Evolutionary conservation across 2,329 filamentous ascomycete genomes (phyloP), one percentile per base, ranked within the genome.

Genomic region (Pseudomassariella vexata): DNA sequence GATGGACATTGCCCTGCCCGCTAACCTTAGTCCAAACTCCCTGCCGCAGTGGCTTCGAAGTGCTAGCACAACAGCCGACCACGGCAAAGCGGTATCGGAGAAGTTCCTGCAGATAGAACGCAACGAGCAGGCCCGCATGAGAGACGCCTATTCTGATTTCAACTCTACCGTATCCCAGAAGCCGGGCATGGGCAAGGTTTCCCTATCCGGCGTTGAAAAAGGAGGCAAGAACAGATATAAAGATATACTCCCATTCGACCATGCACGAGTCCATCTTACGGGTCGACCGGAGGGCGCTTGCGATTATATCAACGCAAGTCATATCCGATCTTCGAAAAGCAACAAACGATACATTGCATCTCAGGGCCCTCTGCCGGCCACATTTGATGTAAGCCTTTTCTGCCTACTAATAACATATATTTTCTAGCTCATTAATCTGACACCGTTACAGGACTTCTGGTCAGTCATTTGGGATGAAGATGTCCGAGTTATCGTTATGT

Each of bases 391-490:
- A 65, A 68, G 80, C 62, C 12, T 12, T 12, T 22, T 4, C 14
- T 12, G n/a, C 20, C 9, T 9, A 20, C 10, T 2, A 3, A 27
- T 9, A 1, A 5, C 18, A 17, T 24, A 15, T 19, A 11, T 16
- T n/a, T 16, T 24, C 32, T 23, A 20, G 34, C 12, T 23, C 4
- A 19, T 19, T 25, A 22, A 18, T 24, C 52, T 63, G 44, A 65
- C 50, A 30, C 22, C 30, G 27, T 6, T 30, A 3, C 45, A 92
- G 85, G 92, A 98, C 57, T 98, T 98, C 53, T 98, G 92, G 92
- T 90, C 87, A 38, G 83, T 95, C 9, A 73, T 96, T 19, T 98
- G 92, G 92, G 89, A 96, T 53, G 85, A 96, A 57, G 89, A 96
- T 52, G 82, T 94, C 4, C 82, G 90, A 31, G 85, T 96, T 17